phyloP scores from a whole-genome alignment of 2,329 filamentous ascomycete species.

The Alternaria dauci region DNA sequence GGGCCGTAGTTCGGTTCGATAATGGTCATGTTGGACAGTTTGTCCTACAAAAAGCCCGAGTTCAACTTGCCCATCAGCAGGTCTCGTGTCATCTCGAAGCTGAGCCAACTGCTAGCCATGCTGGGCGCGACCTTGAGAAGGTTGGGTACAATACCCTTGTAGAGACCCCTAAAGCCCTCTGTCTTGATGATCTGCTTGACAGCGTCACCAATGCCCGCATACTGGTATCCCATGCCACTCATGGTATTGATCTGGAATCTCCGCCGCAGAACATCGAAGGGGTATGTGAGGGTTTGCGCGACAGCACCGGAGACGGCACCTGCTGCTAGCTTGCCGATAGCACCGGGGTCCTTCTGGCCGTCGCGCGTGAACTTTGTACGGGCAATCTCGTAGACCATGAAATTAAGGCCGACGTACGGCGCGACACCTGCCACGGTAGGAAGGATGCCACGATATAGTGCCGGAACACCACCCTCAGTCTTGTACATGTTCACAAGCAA shows the following conservation, averaged over 20 bases:
- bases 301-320: conserved; percentile 96
- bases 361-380: conserved; percentile 85
- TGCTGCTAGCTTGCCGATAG: conserved; percentile 82
- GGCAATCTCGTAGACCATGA: conserved; percentile 96
- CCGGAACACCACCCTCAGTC: conserved; percentile 82
- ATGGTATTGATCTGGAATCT: conserved; percentile 99
- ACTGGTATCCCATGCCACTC: conserved; percentile 97
- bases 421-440: conserved; percentile 95
- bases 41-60: conserved; percentile 40
- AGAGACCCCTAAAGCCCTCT: conserved; percentile 85
- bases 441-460: conserved; percentile 92
- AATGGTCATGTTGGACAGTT: background rate
- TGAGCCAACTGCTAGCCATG: conserved; percentile 98
- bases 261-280: conserved; percentile 91
- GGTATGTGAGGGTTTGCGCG: conserved; percentile 97
- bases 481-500: conserved; percentile 87
- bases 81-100: conserved; percentile 93
- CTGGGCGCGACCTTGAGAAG: conserved; percentile 96
- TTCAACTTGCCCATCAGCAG: conserved; percentile 68
- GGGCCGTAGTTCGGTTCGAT: background rate
- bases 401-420: conserved; percentile 96
- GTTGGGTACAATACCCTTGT: conserved; percentile 96
- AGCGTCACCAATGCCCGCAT: conserved; percentile 86
- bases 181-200: conserved; percentile 80
- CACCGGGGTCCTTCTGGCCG: conserved; percentile 82